A percentile compares a stretch with the other conserved stretches of the same genome.
These are phyloP conservation scores for Boechera divaricarpa DNA, from an alignment of 345 rosid genomes.

Conservation along the genomic window DNA sequence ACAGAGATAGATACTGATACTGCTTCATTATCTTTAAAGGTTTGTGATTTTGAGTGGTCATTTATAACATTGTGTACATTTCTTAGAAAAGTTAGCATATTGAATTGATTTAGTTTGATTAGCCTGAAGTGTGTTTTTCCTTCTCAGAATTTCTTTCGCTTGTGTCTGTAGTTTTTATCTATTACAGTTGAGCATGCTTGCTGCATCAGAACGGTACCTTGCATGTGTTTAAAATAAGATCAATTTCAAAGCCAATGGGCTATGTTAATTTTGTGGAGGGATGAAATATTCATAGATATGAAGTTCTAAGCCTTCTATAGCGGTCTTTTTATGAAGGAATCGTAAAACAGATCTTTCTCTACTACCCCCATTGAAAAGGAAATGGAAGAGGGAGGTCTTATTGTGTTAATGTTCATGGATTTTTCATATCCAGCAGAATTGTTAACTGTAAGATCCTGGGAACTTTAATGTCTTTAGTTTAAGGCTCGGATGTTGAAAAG, in stretches of 20 bases:
- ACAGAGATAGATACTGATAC: background rate
- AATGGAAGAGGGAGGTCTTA: constrained; percentile 16
- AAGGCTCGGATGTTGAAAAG: background rate
- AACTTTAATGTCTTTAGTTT: background rate
- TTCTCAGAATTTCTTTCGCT: background rate
- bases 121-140: constrained; percentile 5
- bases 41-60: constrained; percentile 18
- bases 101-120: background rate
- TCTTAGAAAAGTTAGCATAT: background rate
- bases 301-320: constrained; percentile 16
- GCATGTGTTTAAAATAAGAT: background rate
- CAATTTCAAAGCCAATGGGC: background rate
- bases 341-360: background rate
- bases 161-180: background rate
- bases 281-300: background rate
- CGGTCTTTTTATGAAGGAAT: background rate
- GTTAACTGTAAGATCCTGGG: background rate
- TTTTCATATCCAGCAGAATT: constrained; percentile 17
- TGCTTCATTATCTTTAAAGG: background rate
- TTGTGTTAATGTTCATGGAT: constrained; percentile 2
- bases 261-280: background rate
- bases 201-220: background rate
- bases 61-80: background rate
- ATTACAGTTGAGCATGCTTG: background rate
- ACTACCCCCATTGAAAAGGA: constrained; percentile 9